Evolutionary conservation across 441 rosid species (phyloP).

Genomic region (Populus hybrid): DNA sequence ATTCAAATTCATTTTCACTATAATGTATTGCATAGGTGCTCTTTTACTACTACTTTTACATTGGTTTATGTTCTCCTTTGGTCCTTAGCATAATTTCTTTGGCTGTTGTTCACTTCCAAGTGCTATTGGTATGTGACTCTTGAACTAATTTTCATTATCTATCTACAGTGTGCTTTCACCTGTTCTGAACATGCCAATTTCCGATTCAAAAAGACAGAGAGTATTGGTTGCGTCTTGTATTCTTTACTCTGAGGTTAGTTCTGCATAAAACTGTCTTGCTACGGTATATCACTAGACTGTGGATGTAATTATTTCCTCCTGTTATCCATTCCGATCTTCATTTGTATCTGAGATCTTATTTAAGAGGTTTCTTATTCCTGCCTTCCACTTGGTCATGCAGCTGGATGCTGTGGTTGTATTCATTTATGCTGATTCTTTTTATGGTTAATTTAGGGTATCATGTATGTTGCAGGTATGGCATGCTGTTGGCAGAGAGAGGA

Average conservation of each 20-base stretch:
- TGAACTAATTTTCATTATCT: constrained; percentile 28
- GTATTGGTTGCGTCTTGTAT: constrained; percentile 98
- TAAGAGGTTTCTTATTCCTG: constrained; percentile 3
- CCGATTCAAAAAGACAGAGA: constrained; percentile 98
- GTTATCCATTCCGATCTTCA: constrained; percentile 19
- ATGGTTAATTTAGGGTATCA: constrained; percentile 21
- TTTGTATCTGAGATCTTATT: constrained; percentile 18
- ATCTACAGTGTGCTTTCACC: constrained; percentile 95
- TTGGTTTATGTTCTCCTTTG: constrained; percentile 1
- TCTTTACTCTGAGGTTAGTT: constrained; percentile 98
- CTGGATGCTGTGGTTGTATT: constrained; percentile 15
- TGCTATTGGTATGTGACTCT: constrained; percentile 21
- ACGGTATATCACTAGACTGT: constrained; percentile 1
- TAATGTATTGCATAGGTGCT: constrained; percentile 6
- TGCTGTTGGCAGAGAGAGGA: constrained; percentile 87
- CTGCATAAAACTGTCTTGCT: constrained; percentile 24
- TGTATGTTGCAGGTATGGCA: constrained; percentile 79
- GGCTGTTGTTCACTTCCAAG: constrained; percentile 1
- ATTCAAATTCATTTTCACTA: not conserved
- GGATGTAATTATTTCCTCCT: constrained; percentile 19
- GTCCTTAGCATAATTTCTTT: constrained; percentile 5
- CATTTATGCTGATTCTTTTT: constrained; percentile 19
- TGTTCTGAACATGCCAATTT: constrained; percentile 92
- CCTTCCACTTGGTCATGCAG: constrained; percentile 19
- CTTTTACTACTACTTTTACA: not conserved